phyloP scores from a whole-genome alignment of 495 filamentous ascomycete species.

The Aspergillus mulundensis region DNA sequence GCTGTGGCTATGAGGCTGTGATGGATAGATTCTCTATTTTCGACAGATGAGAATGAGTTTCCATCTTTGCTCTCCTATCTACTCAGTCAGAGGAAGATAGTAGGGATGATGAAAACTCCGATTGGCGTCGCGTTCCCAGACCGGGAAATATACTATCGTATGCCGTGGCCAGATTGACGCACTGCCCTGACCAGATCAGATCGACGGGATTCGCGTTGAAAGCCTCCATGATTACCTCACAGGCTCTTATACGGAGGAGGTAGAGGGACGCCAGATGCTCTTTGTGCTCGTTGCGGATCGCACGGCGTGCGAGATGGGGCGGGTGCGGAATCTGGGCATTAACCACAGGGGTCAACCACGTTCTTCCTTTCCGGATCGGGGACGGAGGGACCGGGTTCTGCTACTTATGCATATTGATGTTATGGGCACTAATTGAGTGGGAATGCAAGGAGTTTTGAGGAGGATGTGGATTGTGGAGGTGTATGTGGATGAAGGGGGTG shows the following conservation, averaged over 20 bases:
- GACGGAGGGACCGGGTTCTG: background rate
- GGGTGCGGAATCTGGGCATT: constrained; percentile 16
- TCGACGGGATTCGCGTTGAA: constrained; percentile 3
- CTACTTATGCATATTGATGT: constrained; percentile 5
- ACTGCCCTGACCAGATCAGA: constrained; percentile 17
- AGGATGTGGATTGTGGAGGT: constrained; percentile 10
- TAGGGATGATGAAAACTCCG: background rate
- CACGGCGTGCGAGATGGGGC: constrained; percentile 18
- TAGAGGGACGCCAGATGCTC: constrained; percentile 2
- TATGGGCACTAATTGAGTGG: constrained; percentile 13
- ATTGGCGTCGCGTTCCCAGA: constrained; percentile 6
- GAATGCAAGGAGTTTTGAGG: constrained; percentile 5
- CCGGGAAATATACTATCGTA: constrained; percentile 9
- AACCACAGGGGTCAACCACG: constrained; percentile 14
- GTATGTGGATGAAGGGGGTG: constrained; percentile 6
- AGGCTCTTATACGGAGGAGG: background rate
- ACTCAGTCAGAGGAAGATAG: too few relatives aligned
- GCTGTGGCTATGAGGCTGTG: too few relatives aligned
- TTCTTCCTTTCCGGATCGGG: constrained; percentile 15
- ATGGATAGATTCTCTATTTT: constrained; percentile 10
- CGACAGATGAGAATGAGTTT: constrained; percentile 9
- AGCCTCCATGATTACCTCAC: background rate
- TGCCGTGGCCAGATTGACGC: constrained; percentile 13
- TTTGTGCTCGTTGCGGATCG: constrained; percentile 18
- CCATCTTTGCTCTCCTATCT: background rate